Percentiles rank a stretch among this genome's conserved stretches.
These are phyloP conservation scores for Ilex aquifolium DNA, from an alignment of 257 asterid genomes.

Conservation along the genomic window DNA sequence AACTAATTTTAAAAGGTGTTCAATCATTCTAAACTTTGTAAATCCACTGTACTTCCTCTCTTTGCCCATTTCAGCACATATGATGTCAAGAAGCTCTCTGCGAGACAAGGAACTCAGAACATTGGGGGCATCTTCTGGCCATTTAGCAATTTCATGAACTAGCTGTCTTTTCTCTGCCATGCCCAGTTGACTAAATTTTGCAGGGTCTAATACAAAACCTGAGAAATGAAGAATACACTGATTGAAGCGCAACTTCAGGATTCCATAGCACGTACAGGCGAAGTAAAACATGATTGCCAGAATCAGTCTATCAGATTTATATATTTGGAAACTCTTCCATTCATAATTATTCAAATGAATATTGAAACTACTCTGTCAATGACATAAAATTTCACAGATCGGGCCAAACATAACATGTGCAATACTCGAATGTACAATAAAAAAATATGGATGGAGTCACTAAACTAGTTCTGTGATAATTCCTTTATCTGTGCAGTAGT, in stretches of 20 bases:
- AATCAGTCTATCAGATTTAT: background rate
- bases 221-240: slow-evolving; percentile 1
- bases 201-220: slow-evolving; percentile 48
- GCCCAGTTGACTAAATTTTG: slow-evolving; percentile 49
- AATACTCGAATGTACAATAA: too few relatives aligned
- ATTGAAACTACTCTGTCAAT: too few relatives aligned
- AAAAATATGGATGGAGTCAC: too few relatives aligned
- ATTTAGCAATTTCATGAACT: slow-evolving; percentile 49
- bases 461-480: too few relatives aligned
- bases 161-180: slow-evolving; percentile 67
- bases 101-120: slow-evolving; percentile 61
- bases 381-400: background rate
- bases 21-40: slow-evolving; percentile 55
- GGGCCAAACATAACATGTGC: too few relatives aligned
- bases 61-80: slow-evolving; percentile 71
- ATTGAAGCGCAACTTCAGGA: too few relatives aligned
- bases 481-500: too few relatives aligned
- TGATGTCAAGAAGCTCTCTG: slow-evolving; percentile 57
- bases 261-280: too few relatives aligned
- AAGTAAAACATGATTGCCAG: background rate
- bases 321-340: background rate
- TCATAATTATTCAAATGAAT: too few relatives aligned
- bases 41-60: slow-evolving; percentile 62
- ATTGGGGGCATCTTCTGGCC: slow-evolving; percentile 56
- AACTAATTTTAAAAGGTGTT: slow-evolving; percentile 51